These are phyloP conservation scores for Reticulascus tulasneorum DNA, from an alignment of 2,329 filamentous ascomycete species.

Conservation along the genomic window DNA sequence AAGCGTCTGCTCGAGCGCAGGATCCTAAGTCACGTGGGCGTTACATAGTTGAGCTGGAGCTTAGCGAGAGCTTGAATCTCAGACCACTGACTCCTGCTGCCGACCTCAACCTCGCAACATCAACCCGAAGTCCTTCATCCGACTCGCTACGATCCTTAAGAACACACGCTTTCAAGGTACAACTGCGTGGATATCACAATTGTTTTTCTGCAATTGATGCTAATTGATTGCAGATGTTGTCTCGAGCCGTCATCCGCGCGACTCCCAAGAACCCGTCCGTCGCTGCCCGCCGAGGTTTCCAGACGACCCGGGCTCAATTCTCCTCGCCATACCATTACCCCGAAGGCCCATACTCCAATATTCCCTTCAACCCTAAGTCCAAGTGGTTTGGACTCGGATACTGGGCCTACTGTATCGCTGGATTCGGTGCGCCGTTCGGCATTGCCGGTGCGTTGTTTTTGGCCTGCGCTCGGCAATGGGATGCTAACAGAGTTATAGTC, in stretches of 20 bases:
- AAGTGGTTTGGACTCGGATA: conserved; percentile 80
- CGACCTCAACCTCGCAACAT: conserved; percentile 13
- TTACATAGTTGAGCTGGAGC: conserved; percentile 8
- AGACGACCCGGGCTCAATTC: conserved; percentile 80
- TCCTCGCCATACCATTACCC: conserved; percentile 96
- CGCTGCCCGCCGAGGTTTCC: conserved; percentile 89
- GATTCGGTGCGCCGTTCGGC: conserved; percentile 60
- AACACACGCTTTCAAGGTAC: conserved; percentile 10
- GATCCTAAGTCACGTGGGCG: too few relatives aligned
- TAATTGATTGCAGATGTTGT: conserved; percentile 71
- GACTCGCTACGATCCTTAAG: conserved; percentile 10
- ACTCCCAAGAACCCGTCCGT: conserved; percentile 58
- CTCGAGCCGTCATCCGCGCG: conserved; percentile 63
- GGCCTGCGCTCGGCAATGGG: not conserved
- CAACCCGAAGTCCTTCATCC: conserved; percentile 1
- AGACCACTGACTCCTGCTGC: conserved; percentile 13
- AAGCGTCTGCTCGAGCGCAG: too few relatives aligned
- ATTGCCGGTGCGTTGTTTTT: conserved; percentile 52
- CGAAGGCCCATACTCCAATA: conserved; percentile 89
- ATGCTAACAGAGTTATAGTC: conserved; percentile 31
- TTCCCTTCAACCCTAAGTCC: conserved; percentile 94
- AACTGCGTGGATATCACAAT: not conserved
- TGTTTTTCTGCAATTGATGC: conserved; percentile 19
- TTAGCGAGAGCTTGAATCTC: conserved; percentile 9
- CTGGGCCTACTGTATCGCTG: conserved; percentile 64